Evolutionary conservation across 441 rosid genomes (phyloP), one percentile per base, ranked within the genome.

Genomic region (Gossypium davidsonii): DNA sequence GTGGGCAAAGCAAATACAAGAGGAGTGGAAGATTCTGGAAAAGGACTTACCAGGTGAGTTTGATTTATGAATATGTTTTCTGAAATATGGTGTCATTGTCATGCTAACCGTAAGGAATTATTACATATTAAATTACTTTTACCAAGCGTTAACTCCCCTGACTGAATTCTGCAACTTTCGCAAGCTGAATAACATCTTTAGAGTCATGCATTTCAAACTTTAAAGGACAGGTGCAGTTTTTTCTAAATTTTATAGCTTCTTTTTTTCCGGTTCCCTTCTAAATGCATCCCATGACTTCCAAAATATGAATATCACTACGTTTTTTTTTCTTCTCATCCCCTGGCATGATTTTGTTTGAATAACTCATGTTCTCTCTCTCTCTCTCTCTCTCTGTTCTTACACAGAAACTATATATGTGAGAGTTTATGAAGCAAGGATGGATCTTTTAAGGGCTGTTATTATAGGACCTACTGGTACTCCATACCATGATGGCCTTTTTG

Each of bases 401-500:
- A 10, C 84, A 88, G 89, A 79, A 17, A 77, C 88, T 15, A 88
- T 88, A 70, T 82, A 64, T 70, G 92, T 88, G 42, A 77, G 92
- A 80, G 89, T 85, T 59, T 85, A 68, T 73, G 90, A 86, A 80
- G 48, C 85, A 37, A 79, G 89, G 80, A 88, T 88, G 87, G 90
- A 81, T 65, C 88, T 83, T 51, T 76, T 88, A 75, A 85, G 90
- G 80, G 87, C 90, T 77, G 83, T 85, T 28, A 83, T 88, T 67
- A 44, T 83, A 14, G 92, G 92, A 56, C 88, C 90, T 49, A 66
- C 83, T 71, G 90, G 87, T 6, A 88, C 92, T 17, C 92, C 92
- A 4, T 88, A 88, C 76, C 92, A 86, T 42, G 92, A 88, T 79
- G 92, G 90, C 23, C 86, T 88, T 77, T 88, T 86, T 71, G 82